Evolutionary conservation across 2,329 filamentous ascomycete genomes (phyloP).

Genomic region (Neospermospora avenae): DNA sequence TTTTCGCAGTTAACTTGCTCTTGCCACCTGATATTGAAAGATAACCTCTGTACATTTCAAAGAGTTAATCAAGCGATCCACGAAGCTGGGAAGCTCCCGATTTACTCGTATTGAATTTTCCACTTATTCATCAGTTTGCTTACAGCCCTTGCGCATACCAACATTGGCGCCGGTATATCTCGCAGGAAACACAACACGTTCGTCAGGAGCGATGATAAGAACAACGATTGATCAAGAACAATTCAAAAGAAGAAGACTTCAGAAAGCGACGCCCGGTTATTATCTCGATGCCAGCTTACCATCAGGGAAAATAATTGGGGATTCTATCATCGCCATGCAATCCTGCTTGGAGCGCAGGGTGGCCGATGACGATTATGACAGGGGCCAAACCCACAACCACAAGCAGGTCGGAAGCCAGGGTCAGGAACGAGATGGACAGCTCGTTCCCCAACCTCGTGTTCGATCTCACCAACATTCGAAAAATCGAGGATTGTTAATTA

Average conservation of each 20-base stretch:
- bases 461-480: not conserved
- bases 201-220: not conserved
- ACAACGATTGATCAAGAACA: not conserved
- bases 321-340: not conserved
- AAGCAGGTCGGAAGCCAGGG: not conserved
- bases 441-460: not conserved
- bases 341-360: constrained; percentile 1
- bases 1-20: not conserved
- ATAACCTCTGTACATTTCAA: not conserved
- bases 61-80: not conserved
- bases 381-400: not conserved
- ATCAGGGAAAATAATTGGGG: constrained; percentile 8
- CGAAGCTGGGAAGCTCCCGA: not conserved
- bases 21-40: not conserved
- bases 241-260: constrained; percentile 10
- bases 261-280: constrained; percentile 8
- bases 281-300: not conserved
- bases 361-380: constrained; percentile 5
- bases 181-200: not conserved
- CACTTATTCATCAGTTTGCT: not conserved
- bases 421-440: not conserved
- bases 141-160: not conserved
- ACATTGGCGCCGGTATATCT: not conserved
- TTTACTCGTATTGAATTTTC: not conserved
- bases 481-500: not conserved